Evolutionary conservation across 768 basidiomycete species (phyloP), one percentile per base, ranked within the genome.

Genomic region (Paxillus involutus): DNA sequence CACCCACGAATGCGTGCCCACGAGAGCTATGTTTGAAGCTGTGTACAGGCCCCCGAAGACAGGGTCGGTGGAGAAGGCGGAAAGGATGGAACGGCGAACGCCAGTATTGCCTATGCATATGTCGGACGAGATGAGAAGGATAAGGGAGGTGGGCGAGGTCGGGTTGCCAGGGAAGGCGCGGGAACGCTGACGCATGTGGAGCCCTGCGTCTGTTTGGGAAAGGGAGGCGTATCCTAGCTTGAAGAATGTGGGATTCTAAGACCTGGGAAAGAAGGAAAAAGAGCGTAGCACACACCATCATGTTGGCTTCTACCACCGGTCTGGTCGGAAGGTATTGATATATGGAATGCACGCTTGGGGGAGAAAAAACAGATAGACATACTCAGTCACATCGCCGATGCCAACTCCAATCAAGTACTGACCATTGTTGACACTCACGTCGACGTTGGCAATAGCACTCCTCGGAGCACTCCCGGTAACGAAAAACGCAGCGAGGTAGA

Each of bases 51-150:
- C 82, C 2, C 85, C 82, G 63, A 80, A 88, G 42, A 77, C 70
- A 17, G 63, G 60, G 47, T 64, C 63, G 10, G 75, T 58, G 8
- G 83, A 76, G 10, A 91, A 76, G 39, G 79, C 71, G 4, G 76
- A 65, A 26, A 91, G 78, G 59, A 92, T 83, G 13, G 82, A 80
- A 26, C 88, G 82, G 32, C 89, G 84, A 36, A 89, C 73, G 24
- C 88, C 89, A 3, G 81, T 83, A 68, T 91, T 89, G 11, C 89
- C 89, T 85, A 91, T 89, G 40, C 83, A 87, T 47, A 90, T 89
- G 65, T 92, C 89, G n/a, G 88, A 78, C 59, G 89, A 90, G 68
- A 91, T 83, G 64, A 89, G 88, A 21, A 91, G 82, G 44, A 91
- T 63, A 44, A 86, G 79, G 59, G 86, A 81, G 36, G 77, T 68